Conservation (phyloP, 1,284 basidiomycete species). For the Somion occarium region DNA sequence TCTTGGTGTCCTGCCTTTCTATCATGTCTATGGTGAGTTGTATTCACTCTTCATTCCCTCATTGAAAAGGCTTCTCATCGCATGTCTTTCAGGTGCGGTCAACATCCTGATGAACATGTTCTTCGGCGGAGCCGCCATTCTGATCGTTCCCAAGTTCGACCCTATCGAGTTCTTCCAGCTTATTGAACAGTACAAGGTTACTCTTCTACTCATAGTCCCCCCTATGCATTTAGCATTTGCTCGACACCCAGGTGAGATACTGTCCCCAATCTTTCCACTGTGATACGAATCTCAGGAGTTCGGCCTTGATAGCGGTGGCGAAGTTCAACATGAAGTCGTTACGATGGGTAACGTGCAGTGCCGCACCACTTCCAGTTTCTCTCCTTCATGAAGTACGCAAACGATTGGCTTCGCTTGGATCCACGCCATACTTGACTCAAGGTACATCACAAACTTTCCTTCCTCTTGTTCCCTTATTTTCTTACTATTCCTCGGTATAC, state of each 20-base stretch:
- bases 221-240: conserved; percentile 74
- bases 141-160: conserved; percentile 73
- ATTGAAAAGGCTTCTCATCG: background rate
- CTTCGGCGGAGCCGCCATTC: conserved; percentile 50
- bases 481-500: background rate
- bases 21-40: conserved; percentile 8
- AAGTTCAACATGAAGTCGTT: conserved; percentile 68
- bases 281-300: background rate
- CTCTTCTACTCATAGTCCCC: conserved; percentile 67
- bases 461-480: background rate
- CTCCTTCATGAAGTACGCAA: conserved; percentile 46
- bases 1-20: conserved; percentile 5
- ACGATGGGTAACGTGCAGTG: conserved; percentile 52
- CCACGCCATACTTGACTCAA: conserved; percentile 33
- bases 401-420: conserved; percentile 34
- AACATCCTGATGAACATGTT: conserved; percentile 55
- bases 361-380: conserved; percentile 71
- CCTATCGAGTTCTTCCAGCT: conserved; percentile 63
- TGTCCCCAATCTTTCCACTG: too few relatives aligned
- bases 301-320: conserved; percentile 43
- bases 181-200: conserved; percentile 63
- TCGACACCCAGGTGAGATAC: conserved; percentile 47
- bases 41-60: background rate
- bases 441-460: conserved; percentile 27
- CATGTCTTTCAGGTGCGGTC: conserved; percentile 28